Conservation (phyloP, 2,329 filamentous ascomycete genomes). For the Hymenoscyphus fructigenus region DNA sequence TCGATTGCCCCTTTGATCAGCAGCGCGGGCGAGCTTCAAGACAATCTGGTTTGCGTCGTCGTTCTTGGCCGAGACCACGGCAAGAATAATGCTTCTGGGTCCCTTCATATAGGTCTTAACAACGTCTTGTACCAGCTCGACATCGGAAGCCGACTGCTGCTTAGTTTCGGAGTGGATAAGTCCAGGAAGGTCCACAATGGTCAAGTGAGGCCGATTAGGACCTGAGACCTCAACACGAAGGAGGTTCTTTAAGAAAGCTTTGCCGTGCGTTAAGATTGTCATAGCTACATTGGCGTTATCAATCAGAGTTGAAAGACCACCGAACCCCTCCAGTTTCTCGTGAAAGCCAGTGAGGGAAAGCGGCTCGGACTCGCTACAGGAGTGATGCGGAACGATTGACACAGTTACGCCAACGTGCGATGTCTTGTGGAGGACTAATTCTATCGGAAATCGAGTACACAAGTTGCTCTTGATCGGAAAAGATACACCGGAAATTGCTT, state of each 20-base stretch:
- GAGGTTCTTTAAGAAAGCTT: conserved; percentile 5
- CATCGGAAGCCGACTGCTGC: conserved; percentile 44
- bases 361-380: conserved; percentile 16
- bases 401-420: conserved; percentile 6
- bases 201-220: conserved; percentile 48
- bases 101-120: conserved; percentile 55
- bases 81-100: conserved; percentile 52
- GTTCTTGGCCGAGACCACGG: conserved; percentile 53
- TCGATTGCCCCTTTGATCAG: conserved; percentile 16
- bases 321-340: conserved; percentile 17
- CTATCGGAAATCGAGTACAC: conserved; percentile 45
- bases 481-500: conserved; percentile 38
- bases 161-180: conserved; percentile 50
- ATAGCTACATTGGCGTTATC: conserved; percentile 21
- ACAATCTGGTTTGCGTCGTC: conserved; percentile 63
- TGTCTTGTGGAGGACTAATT: conserved; percentile 34
- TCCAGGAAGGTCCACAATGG: conserved; percentile 59
- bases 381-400: conserved; percentile 19
- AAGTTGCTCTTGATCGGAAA: conserved; percentile 41
- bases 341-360: conserved; percentile 16
- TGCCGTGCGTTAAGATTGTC: conserved; percentile 19
- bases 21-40: conserved; percentile 39
- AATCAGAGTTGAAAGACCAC: conserved; percentile 19
- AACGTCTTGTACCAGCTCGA: conserved; percentile 45
- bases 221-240: conserved; percentile 19